A percentile compares a stretch with the other conserved stretches of the same genome.
Conservation (phyloP, 1,284 basidiomycete genomes). For the Coniferiporia weirii region DNA sequence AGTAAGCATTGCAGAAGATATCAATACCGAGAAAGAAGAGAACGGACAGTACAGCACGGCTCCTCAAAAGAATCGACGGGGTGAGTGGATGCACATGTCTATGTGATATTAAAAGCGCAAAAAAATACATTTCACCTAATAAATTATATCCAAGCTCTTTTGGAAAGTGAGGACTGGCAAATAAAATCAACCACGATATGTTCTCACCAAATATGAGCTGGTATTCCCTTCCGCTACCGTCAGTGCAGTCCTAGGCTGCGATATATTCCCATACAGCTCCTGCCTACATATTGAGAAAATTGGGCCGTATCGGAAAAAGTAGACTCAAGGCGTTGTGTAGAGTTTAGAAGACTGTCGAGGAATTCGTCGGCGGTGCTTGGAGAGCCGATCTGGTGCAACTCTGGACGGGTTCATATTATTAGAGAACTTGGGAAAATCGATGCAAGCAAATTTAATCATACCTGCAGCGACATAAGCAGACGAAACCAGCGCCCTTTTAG, state of each 20-base stretch:
- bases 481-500: conserved; percentile 54
- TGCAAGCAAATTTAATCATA: conserved; percentile 22
- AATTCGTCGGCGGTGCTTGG: conserved; percentile 58
- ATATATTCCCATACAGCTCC: conserved; percentile 63
- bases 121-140: neutral
- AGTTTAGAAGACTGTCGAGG: conserved; percentile 54
- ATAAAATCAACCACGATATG: neutral
- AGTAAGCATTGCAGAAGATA: too few species aligned
- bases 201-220: neutral
- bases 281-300: conserved; percentile 55
- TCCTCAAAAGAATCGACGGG: neutral
- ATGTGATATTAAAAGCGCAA: neutral
- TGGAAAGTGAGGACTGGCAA: too few species aligned
- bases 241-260: conserved; percentile 36
- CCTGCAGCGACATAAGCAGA: conserved; percentile 63
- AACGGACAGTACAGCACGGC: neutral
- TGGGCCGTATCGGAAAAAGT: conserved; percentile 44
- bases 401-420: conserved; percentile 29
- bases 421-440: neutral
- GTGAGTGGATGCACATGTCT: neutral
- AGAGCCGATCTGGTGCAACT: conserved; percentile 70
- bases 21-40: too few species aligned
- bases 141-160: neutral
- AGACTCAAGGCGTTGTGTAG: conserved; percentile 37
- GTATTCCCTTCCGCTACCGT: conserved; percentile 11